Base-by-base conservation (phyloP, 441 rosid species). In the Populus hybrid region DNA sequence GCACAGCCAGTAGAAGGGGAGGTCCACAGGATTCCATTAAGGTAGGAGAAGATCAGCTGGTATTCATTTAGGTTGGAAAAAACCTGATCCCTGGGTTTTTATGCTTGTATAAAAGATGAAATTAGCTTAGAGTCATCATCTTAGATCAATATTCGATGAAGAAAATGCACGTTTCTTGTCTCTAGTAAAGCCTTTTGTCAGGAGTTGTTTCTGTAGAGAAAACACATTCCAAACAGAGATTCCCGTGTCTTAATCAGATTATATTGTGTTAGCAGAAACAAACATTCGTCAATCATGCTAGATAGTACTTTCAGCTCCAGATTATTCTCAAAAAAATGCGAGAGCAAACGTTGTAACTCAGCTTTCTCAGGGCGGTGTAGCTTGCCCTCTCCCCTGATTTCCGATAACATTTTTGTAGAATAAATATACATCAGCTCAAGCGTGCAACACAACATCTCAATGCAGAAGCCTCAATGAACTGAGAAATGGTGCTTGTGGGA, bases 51-150 rank as follows among this genome's bases (percentile, higher is more conserved):
- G 68, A 75, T 76, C 79, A 73, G 85, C 80, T 73, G 83, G 61
- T 74, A 71, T 35, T 78, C 72, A 72, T 76, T 77, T 68, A 76
- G 81, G 74, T 67, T 73, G 57, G 14, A 67, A 50, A 74, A 72
- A 20, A 72, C 57, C 34, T 20, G 42, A 40, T 59, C 70, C 77
- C 21, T 61, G 46, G 81, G 28, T 24, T 83, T 70, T 68, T 72
- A 71, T 73, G 79, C 38, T 73, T 85, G 84, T 80, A 81, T 74
- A 82, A 84, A 79, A 46, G 68, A 18, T 80, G 73, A 77, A 21
- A 65, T 72, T 83, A 67, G 64, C 30, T 70, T 28, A 78, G 68
- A 73, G 81, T 79, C 69, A 40, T 67, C 77, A 76, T 83, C 69
- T 70, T 57, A 76, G 57, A 70, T 35, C 78, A 59, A 80, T 66